Conservation (phyloP, 2,329 filamentous ascomycete genomes). For the Xylariaceae sp. region DNA sequence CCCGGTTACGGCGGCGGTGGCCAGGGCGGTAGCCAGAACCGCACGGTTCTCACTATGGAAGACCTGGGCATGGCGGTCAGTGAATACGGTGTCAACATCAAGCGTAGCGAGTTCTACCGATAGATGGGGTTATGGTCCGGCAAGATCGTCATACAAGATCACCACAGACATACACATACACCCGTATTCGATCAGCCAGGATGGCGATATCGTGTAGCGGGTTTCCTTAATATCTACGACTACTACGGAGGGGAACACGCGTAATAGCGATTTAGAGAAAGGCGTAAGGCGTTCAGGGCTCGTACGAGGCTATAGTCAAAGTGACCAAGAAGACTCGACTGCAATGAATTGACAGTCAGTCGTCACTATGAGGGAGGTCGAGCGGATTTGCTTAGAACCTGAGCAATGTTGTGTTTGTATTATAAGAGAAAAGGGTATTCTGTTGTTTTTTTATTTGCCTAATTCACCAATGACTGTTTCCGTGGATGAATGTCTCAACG, state of each 20-base stretch:
- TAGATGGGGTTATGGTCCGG: slow-evolving; percentile 4
- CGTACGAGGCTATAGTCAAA: neutral
- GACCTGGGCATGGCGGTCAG: slow-evolving; percentile 96
- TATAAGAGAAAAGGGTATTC: neutral
- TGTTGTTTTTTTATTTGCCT: neutral
- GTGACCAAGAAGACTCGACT: too few species aligned
- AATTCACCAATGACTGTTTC: neutral
- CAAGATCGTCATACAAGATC: too few species aligned
- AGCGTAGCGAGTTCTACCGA: slow-evolving; percentile 89
- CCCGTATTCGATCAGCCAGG: neutral
- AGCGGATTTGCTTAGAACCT: neutral
- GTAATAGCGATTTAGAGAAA: slow-evolving; percentile 7
- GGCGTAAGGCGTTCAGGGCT: slow-evolving; percentile 18
- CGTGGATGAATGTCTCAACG: neutral
- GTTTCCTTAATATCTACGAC: slow-evolving; percentile 1
- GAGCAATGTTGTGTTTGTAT: neutral
- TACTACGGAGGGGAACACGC: neutral
- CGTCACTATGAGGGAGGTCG: neutral
- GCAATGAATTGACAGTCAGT: neutral
- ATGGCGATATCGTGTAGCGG: neutral
- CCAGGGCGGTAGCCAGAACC: slow-evolving; percentile 79
- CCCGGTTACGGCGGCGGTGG: slow-evolving; percentile 83
- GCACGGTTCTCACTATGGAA: slow-evolving; percentile 97
- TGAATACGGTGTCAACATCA: slow-evolving; percentile 96
- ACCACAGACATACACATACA: neutral